Conservation (phyloP, 1,284 basidiomycete species). For the Fistulina hepatica region DNA sequence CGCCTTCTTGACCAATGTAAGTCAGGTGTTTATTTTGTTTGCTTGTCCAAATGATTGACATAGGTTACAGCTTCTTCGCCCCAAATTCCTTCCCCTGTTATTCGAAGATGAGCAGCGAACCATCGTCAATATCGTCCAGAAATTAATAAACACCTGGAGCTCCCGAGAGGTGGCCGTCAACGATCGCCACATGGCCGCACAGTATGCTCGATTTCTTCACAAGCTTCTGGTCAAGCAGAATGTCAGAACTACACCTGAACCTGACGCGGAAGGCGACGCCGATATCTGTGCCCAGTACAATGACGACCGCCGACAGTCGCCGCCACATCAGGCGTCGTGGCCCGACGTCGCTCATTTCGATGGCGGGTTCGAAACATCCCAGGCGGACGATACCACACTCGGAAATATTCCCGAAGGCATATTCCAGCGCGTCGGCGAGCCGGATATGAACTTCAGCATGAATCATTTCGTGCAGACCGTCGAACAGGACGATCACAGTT, state of each 20-base stretch:
- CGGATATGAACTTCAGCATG: slow-evolving; percentile 33
- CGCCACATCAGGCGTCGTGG: slow-evolving; percentile 27
- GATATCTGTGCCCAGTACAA: slow-evolving; percentile 17
- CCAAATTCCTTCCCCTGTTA: slow-evolving; percentile 34
- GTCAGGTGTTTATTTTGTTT: slow-evolving; percentile 12
- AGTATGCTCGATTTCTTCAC: slow-evolving; percentile 42
- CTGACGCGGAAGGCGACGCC: slow-evolving; percentile 7
- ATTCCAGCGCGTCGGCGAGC: slow-evolving; percentile 16
- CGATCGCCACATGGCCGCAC: slow-evolving; percentile 36
- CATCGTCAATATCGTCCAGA: slow-evolving; percentile 32
- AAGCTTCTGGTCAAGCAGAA: slow-evolving; percentile 34
- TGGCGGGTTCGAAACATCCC: too few species aligned
- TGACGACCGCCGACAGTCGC: slow-evolving; percentile 18
- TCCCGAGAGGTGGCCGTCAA: slow-evolving; percentile 39
- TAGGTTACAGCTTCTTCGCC: slow-evolving; percentile 33
- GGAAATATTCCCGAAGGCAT: too few species aligned
- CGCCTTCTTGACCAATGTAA: slow-evolving; percentile 46
- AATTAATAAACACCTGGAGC: slow-evolving; percentile 34
- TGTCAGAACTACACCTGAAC: slow-evolving; percentile 9
- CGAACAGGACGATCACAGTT: neutral
- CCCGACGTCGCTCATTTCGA: slow-evolving; percentile 25
- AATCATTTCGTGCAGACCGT: slow-evolving; percentile 32
- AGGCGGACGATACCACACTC: too few species aligned
- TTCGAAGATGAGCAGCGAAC: slow-evolving; percentile 28
- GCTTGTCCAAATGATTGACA: slow-evolving; percentile 9